A percentile compares a stretch with the other conserved stretches of the same genome.
Conservation (phyloP, 345 rosid genomes). For the Arabidopsis suecica region DNA sequence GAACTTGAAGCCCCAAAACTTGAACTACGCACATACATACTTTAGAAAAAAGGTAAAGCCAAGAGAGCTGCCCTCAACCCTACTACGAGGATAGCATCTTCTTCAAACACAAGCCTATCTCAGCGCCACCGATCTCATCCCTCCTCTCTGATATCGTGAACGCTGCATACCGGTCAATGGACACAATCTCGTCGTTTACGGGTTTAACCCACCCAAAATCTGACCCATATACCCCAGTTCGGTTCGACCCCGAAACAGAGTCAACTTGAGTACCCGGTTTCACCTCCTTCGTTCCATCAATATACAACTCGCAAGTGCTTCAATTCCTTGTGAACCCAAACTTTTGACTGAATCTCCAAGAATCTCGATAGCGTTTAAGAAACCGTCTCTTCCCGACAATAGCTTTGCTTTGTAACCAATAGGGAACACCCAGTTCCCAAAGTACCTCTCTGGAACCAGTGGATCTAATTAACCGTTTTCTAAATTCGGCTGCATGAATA, state of each 20-base stretch:
- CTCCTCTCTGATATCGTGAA: slow-evolving; percentile 35
- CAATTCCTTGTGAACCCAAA: slow-evolving; percentile 6
- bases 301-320: not conserved
- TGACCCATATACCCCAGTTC: slow-evolving; percentile 25
- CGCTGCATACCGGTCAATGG: slow-evolving; percentile 24
- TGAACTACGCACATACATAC: too few relatives aligned
- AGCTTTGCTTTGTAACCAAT: not conserved
- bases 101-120: slow-evolving; percentile 33
- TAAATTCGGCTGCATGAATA: slow-evolving; percentile 41
- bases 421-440: slow-evolving; percentile 43
- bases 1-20: too few relatives aligned
- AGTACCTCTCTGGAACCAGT: slow-evolving; percentile 37
- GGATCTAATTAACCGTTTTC: slow-evolving; percentile 34
- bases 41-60: too few relatives aligned
- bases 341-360: slow-evolving; percentile 9
- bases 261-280: slow-evolving; percentile 24
- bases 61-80: too few relatives aligned
- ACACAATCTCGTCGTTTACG: slow-evolving; percentile 19
- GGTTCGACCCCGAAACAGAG: slow-evolving; percentile 37
- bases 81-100: not conserved
- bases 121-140: slow-evolving; percentile 35
- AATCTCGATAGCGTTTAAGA: slow-evolving; percentile 14
- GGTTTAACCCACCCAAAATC: slow-evolving; percentile 44
- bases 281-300: slow-evolving; percentile 3
- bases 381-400: slow-evolving; percentile 31